Evolutionary conservation across 176 grass and related monocot species (phyloP).

Genomic region (Stipa capillata): DNA sequence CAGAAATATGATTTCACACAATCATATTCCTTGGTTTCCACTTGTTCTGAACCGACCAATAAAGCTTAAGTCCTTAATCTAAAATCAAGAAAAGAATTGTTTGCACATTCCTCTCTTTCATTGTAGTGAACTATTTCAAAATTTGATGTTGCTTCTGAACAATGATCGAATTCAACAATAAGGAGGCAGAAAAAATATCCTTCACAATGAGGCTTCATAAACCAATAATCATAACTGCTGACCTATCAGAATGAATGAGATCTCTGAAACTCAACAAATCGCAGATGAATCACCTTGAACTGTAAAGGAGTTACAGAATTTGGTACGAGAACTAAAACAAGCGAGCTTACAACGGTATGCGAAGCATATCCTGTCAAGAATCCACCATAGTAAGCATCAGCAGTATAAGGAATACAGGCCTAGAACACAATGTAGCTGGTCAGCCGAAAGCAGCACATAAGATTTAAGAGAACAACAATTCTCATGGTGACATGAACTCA

Average conservation of each 20-base stretch:
- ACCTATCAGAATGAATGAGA: not conserved
- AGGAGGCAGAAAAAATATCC: not conserved
- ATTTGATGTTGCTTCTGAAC: conserved; percentile 23
- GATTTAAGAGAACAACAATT: conserved; percentile 11
- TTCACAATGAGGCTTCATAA: not conserved
- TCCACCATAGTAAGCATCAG: conserved; percentile 52
- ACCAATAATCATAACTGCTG: not conserved
- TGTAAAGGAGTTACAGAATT: not conserved
- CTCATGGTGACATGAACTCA: conserved; percentile 32
- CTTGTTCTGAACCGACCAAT: not conserved
- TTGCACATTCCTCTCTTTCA: not conserved
- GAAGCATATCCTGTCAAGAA: conserved; percentile 39
- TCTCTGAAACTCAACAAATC: not conserved
- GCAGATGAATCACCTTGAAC: not conserved
- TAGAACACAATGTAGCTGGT: conserved; percentile 23
- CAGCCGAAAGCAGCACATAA: not conserved
- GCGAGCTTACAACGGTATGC: conserved; percentile 31
- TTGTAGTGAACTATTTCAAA: too few species aligned
- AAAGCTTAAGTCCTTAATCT: not conserved
- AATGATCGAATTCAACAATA: conserved; percentile 15
- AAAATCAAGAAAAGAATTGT: not conserved
- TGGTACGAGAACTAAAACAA: not conserved
- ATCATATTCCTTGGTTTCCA: not conserved
- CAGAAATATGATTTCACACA: conserved; percentile 1
- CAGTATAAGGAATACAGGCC: conserved; percentile 41